Conservation (phyloP, 257 asterid genomes). For the Jacaranda copaia region DNA sequence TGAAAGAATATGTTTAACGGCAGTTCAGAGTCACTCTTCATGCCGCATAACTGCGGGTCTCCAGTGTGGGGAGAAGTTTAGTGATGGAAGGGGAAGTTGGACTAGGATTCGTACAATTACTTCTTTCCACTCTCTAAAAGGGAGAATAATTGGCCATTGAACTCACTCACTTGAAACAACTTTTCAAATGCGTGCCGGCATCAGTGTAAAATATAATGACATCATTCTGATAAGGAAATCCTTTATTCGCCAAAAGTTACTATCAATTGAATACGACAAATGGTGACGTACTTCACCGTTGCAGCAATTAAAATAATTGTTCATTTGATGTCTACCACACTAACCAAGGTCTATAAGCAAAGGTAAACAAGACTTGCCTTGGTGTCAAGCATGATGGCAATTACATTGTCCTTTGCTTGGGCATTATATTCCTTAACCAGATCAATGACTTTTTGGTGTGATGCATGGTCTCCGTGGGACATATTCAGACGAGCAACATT, state of each 20-base stretch:
- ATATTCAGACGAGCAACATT: constrained; percentile 87
- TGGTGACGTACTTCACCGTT: constrained; percentile 17
- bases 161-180: not conserved
- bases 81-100: constrained; percentile 1
- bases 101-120: constrained; percentile 7
- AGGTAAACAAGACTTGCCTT: constrained; percentile 57
- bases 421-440: constrained; percentile 80
- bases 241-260: constrained; percentile 13
- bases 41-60: not conserved
- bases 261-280: constrained; percentile 11
- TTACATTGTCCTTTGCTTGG: constrained; percentile 79
- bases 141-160: not conserved
- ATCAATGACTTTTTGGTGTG: constrained; percentile 86
- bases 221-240: not conserved
- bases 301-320: not conserved
- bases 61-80: not conserved
- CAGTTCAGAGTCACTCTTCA: constrained; percentile 13
- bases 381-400: constrained; percentile 86
- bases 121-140: not conserved
- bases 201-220: not conserved
- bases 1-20: not conserved
- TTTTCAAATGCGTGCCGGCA: not conserved
- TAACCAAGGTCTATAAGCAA: not conserved
- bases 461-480: constrained; percentile 95
- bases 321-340: not conserved